These are phyloP conservation scores for Myxozyma udenii DNA, from an alignment of 805 yeast species.

Conservation along the genomic window DNA sequence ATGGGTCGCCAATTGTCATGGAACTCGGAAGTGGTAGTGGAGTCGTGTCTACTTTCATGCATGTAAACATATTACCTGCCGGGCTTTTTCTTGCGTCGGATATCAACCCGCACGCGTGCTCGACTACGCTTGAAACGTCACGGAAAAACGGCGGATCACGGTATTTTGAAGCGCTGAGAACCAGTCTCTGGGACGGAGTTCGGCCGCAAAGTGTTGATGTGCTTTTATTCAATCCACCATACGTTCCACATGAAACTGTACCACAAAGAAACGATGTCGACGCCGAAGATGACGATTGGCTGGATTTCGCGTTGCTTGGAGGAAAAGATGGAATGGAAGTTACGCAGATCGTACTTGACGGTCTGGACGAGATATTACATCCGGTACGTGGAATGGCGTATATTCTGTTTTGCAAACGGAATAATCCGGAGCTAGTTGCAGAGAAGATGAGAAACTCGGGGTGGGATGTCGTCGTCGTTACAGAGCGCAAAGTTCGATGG, in stretches of 20 bases:
- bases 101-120: constrained; percentile 73
- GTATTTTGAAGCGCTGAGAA: constrained; percentile 51
- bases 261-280: constrained; percentile 54
- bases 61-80: constrained; percentile 52
- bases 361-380: constrained; percentile 50
- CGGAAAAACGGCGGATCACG: constrained; percentile 32
- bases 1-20: constrained; percentile 52
- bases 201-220: constrained; percentile 56
- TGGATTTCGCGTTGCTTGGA: constrained; percentile 86
- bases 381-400: constrained; percentile 70
- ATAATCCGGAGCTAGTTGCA: constrained; percentile 66
- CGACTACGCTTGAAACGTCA: constrained; percentile 49
- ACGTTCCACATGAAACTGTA: constrained; percentile 80
- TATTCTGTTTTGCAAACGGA: constrained; percentile 86
- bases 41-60: constrained; percentile 73
- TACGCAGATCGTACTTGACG: constrained; percentile 61
- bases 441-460: constrained; percentile 45
- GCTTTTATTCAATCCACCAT: constrained; percentile 90
- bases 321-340: constrained; percentile 89
- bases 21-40: constrained; percentile 96
- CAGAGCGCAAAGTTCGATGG: constrained; percentile 88
- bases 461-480: constrained; percentile 57
- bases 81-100: constrained; percentile 69
- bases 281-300: constrained; percentile 61
- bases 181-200: constrained; percentile 55